Conservation (phyloP, 1,139 yeast genomes). For the Candida tropicalis region DNA sequence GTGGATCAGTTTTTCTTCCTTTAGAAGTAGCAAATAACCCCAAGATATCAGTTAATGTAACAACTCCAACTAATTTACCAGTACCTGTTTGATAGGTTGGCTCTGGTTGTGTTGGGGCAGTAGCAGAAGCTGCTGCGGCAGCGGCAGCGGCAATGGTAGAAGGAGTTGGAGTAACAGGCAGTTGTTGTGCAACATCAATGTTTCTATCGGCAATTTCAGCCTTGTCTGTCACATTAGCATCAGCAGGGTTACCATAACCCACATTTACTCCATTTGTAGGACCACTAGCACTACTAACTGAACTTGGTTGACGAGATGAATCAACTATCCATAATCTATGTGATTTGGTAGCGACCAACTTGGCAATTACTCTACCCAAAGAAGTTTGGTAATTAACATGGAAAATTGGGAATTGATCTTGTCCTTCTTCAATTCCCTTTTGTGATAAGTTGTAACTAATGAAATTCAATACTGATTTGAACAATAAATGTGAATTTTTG, state of each 20-base stretch:
- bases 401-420: conserved; percentile 95
- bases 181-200: conserved; percentile 9
- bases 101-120: conserved; percentile 5
- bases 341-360: conserved; percentile 90
- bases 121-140: conserved; percentile 19
- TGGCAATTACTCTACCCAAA: conserved; percentile 87
- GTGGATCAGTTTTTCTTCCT: conserved; percentile 75
- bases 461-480: conserved; percentile 83
- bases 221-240: conserved; percentile 20
- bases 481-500: conserved; percentile 78
- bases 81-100: conserved; percentile 43
- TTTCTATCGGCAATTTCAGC: conserved; percentile 27
- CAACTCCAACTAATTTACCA: conserved; percentile 86
- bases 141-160: conserved; percentile 20
- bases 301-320: conserved; percentile 28
- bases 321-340: conserved; percentile 95
- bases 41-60: conserved; percentile 85
- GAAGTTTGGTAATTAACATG: conserved; percentile 82
- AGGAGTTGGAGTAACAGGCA: conserved; percentile 13
- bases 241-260: conserved; percentile 12
- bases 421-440: conserved; percentile 91
- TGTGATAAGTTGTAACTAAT: conserved; percentile 82
- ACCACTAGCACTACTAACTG: conserved; percentile 8
- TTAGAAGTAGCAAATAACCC: conserved; percentile 76
- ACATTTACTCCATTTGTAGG: conserved; percentile 7